Evolutionary conservation across 1,284 basidiomycete genomes (phyloP), one percentile per base, ranked within the genome.

Genomic region (Leccinum solheimii): DNA sequence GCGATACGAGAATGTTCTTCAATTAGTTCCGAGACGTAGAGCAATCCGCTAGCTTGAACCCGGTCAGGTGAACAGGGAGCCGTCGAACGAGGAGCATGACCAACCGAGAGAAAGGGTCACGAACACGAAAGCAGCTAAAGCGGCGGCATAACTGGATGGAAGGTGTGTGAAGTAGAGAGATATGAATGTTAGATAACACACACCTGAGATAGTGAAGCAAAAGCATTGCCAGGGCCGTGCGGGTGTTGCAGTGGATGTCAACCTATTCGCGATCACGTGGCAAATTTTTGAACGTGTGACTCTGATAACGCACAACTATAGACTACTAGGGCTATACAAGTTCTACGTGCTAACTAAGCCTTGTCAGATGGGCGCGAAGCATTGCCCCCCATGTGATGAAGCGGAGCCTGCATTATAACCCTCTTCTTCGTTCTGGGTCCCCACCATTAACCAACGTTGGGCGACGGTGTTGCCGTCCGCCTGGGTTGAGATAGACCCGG

Each of bases 21-120:
- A 66, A 97, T 97, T 54, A 97, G 77, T 75, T 98, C 95, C 3
- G 95, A 95, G 32, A 97, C 80, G 83, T 95, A 96, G 62, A 98
- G 79, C 55, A 98, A 80, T 9, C 95, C 95, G 74, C 92, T 96
- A 56, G 95, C 95, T 96, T 62, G 21, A 43, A 56, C 59, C 57
- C 16, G 64, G 54, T 72, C 60, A 70, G 62, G 62, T 57, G 11
- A 32, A 60, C 36, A 57, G 10, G 50, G 26, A 32, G 6, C 1
- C 27, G 54, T 34, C 21, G 49, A 56, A 21, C 21, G 48, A 54
- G 36, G 59, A 45, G 34, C 7, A 0, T 50, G 43, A 68, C 81
- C 61, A 58, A 91, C 91, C 92, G 60, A 94, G 79, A 23, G 90
- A 91, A 51, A 94, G 80, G 2, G 90, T 92, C 45, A 92, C 86